Percentiles rank a stretch among this genome's conserved stretches.
Evolutionary conservation across 805 yeast species (phyloP).

Genomic region (Brettanomyces naardenensis): DNA sequence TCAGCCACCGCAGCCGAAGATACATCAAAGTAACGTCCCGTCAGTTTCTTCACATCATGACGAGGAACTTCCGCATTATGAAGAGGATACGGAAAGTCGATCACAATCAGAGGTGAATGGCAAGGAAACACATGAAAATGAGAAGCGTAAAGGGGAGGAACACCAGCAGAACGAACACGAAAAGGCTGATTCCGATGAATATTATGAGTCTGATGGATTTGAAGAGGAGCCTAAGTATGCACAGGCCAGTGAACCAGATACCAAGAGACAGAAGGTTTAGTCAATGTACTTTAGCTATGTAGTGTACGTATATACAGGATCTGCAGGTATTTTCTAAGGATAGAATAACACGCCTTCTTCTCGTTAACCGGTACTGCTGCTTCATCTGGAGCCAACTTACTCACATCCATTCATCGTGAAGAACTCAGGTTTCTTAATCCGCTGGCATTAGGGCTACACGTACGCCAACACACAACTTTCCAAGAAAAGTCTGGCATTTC

Average conservation of each 20-base stretch:
- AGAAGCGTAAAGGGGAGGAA: slow-evolving; percentile 1
- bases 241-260: slow-evolving; percentile 3
- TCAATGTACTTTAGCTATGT: too few species aligned
- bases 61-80: background rate
- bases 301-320: slow-evolving; percentile 8
- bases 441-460: slow-evolving; percentile 15
- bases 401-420: too few species aligned
- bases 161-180: slow-evolving; percentile 15
- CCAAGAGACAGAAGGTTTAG: background rate
- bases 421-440: too few species aligned
- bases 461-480: slow-evolving; percentile 31
- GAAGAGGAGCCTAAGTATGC: slow-evolving; percentile 26
- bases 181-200: too few species aligned
- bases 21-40: background rate
- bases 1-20: background rate
- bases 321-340: too few species aligned
- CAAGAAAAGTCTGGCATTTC: slow-evolving; percentile 50
- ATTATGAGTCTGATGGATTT: slow-evolving; percentile 29
- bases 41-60: too few species aligned
- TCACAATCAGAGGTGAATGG: too few species aligned
- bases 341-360: too few species aligned
- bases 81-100: background rate
- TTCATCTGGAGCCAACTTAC: too few species aligned
- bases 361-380: too few species aligned
- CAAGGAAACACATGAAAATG: background rate